A percentile compares a stretch with the other conserved stretches of the same genome.
phyloP scores from a whole-genome alignment of 352 stramenopile genomes.

The Phytophthora pini region DNA sequence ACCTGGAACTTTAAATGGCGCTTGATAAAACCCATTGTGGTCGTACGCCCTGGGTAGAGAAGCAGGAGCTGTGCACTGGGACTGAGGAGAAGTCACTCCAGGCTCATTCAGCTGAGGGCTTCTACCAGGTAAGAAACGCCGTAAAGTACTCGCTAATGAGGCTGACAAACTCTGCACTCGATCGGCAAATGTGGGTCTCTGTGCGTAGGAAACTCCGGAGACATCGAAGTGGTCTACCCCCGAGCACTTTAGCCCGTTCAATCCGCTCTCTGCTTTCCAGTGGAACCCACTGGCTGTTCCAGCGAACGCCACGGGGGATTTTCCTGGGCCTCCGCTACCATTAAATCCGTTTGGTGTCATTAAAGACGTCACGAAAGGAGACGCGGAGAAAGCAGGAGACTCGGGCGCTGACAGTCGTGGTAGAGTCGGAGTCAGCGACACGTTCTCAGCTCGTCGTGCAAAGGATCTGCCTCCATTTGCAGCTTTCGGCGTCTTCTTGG shows the following conservation, averaged over 20 bases:
- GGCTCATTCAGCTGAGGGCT: conserved; percentile 3
- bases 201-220: conserved; percentile 11
- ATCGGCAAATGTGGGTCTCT: conserved; percentile 30
- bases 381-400: conserved; percentile 30
- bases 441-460: conserved; percentile 27
- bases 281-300: conserved; percentile 22
- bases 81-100: conserved; percentile 53
- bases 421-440: conserved; percentile 34
- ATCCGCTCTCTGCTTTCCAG: conserved; percentile 23
- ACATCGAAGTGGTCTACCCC: not conserved
- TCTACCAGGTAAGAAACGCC: conserved; percentile 37
- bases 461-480: conserved; percentile 6
- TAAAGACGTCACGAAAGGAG: conserved; percentile 26
- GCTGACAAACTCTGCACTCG: conserved; percentile 51
- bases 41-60: conserved; percentile 48
- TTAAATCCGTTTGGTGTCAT: conserved; percentile 14
- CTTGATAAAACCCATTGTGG: conserved; percentile 51
- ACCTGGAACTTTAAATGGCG: conserved; percentile 26
- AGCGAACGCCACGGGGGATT: conserved; percentile 22
- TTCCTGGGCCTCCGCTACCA: conserved; percentile 16
- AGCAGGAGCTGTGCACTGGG: conserved; percentile 44
- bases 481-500: conserved; percentile 11
- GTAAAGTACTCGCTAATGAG: conserved; percentile 48
- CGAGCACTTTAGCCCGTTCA: conserved; percentile 16
- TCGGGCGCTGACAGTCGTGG: conserved; percentile 32